These are phyloP conservation scores for Pleurotus platypus DNA, from an alignment of 768 basidiomycete species.

Conservation along the genomic window DNA sequence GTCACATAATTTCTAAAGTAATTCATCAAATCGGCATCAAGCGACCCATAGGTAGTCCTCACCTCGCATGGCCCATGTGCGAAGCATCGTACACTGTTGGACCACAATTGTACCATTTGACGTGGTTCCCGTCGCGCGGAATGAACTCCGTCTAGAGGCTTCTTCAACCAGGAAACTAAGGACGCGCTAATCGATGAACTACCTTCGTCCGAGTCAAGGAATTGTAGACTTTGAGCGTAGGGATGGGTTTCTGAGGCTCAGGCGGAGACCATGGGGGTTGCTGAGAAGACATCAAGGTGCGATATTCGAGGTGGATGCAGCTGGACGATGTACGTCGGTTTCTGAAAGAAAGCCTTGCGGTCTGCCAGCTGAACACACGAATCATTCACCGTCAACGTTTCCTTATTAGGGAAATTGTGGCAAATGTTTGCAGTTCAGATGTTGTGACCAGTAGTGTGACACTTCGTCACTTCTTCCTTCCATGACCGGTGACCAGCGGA, in stretches of 20 bases:
- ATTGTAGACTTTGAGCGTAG: slow-evolving; percentile 83
- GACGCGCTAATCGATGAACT: slow-evolving; percentile 13
- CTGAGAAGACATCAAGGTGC: slow-evolving; percentile 47
- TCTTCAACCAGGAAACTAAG: slow-evolving; percentile 7
- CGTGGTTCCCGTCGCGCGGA: slow-evolving; percentile 60
- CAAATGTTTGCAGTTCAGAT: too few relatives aligned
- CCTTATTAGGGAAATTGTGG: neutral
- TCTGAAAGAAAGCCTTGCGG: neutral
- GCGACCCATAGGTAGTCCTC: slow-evolving; percentile 13
- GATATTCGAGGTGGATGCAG: neutral
- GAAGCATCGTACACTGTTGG: slow-evolving; percentile 98
- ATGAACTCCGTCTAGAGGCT: slow-evolving; percentile 67
- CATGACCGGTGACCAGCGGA: too few relatives aligned
- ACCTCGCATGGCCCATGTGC: slow-evolving; percentile 99
- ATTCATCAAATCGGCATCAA: slow-evolving; percentile 1
- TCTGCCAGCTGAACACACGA: slow-evolving; percentile 8
- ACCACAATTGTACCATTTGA: slow-evolving; percentile 99
- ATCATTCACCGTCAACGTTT: slow-evolving; percentile 1
- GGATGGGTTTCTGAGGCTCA: slow-evolving; percentile 42
- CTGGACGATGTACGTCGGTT: neutral
- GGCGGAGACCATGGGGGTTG: slow-evolving; percentile 61
- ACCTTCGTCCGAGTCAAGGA: slow-evolving; percentile 92
- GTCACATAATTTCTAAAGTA: slow-evolving; percentile 87
- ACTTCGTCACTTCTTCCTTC: neutral
- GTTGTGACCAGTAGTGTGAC: neutral